Evolutionary conservation across 2,329 filamentous ascomycete genomes (phyloP), one percentile per base, ranked within the genome.

Genomic region (Trichoderma arundinaceum): DNA sequence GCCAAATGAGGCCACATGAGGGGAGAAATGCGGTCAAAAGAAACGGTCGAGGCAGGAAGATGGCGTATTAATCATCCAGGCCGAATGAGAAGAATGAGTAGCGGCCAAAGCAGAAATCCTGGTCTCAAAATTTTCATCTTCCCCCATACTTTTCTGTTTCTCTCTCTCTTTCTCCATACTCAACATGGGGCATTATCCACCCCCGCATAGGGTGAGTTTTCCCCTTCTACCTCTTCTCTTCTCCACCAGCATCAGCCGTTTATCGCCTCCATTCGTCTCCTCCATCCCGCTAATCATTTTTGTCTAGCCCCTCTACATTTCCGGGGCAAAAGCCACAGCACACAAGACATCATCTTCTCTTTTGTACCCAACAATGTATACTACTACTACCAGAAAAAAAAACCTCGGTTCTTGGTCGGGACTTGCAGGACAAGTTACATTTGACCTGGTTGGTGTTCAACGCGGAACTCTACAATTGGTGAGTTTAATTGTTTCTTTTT

Each of bases 401-500:
- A 28, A 28, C 4, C 48, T n/a, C 28, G 48, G 28, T 22, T 22
- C 46, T 22, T 15, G 48, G 48, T 51, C 35, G 7, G 52, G 12
- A 17, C 10, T 12, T 22, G 4, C 44, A 28, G 44, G 13, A 35
- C 35, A 19, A 32, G 17, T 41, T 19, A 15, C 35, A 22, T 43
- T n/a, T 17, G 5, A 10, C 19, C 9, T 7, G 17, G 57, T 35
- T 12, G 8, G 5, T n/a, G 9, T n/a, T 51, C 13, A 4, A n/a
- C 9, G 15, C 12, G 28, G 13, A 51, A 33, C 13, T 51, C 44
- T 41, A 15, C 46, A 35, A 28, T 51, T 49, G 57, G 58, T 41
- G 41, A 62, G 48, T 19, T 41, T 33, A 52, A 62, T 52, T 59
- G 35, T 53, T 62, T 62, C 38, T 62, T 52, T 62, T 62, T 62